phyloP scores from a whole-genome alignment of 805 yeast genomes.

The Yarrowia osloensis region DNA sequence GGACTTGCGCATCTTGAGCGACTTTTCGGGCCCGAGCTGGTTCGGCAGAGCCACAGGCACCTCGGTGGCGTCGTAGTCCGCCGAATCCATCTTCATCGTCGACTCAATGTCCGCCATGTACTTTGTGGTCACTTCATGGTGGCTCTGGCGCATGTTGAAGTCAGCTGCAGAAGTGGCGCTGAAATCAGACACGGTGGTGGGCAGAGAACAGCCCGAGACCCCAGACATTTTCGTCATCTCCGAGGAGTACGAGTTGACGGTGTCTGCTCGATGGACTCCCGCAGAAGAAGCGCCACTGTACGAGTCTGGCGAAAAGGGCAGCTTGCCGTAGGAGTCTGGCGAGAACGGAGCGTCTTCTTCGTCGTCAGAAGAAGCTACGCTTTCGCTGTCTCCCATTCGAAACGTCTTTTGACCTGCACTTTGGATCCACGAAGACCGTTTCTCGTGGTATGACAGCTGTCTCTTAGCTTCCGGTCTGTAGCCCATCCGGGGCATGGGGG shows the following conservation, averaged over 20 bases:
- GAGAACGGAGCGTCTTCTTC: slow-evolving; percentile 10
- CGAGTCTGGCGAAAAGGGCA: slow-evolving; percentile 1
- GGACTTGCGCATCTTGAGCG: slow-evolving; percentile 40
- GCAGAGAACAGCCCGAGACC: slow-evolving; percentile 18
- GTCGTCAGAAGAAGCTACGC: neutral
- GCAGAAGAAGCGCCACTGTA: neutral
- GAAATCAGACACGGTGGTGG: slow-evolving; percentile 11
- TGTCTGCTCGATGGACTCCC: slow-evolving; percentile 16
- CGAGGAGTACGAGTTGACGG: slow-evolving; percentile 5
- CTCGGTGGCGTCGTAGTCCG: slow-evolving; percentile 16
- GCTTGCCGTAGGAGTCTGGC: slow-evolving; percentile 12
- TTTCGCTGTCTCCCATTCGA: slow-evolving; percentile 11
- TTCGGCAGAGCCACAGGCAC: slow-evolving; percentile 36
- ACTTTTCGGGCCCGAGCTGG: slow-evolving; percentile 29
- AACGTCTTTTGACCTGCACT: slow-evolving; percentile 30
- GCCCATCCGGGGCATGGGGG: too few species aligned
- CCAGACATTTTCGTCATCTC: slow-evolving; percentile 21
- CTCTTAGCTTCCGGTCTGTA: neutral
- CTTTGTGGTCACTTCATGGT: slow-evolving; percentile 12
- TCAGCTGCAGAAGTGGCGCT: slow-evolving; percentile 16
- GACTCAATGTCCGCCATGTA: slow-evolving; percentile 16
- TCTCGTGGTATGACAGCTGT: slow-evolving; percentile 30
- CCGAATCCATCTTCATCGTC: neutral
- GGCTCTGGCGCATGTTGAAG: slow-evolving; percentile 15
- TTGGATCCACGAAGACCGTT: slow-evolving; percentile 27